Evolutionary conservation across 2,329 filamentous ascomycete genomes (phyloP), one percentile per base, ranked within the genome.

Genomic region (Blastomyces parvus): DNA sequence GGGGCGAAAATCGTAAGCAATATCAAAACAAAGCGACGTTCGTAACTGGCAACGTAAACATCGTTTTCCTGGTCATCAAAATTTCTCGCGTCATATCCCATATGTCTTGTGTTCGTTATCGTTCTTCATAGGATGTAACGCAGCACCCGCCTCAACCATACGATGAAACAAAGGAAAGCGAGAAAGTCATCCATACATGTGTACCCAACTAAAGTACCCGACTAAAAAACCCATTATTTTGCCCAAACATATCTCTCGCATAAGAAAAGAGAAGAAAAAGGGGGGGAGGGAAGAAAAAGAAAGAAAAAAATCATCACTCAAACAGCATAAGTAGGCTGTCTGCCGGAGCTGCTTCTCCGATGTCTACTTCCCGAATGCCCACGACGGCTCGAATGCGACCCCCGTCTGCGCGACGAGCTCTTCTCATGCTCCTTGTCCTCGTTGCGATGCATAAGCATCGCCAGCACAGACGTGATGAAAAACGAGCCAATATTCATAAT

Each of bases 401-500:
- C 67, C 30, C 68, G 62, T 19, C 69, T 67, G 63, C 70, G 68
- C 61, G 71, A 65, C 44, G 70, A 76, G 33, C 70, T 69, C 1
- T 72, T 76, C 70, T 79, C 77, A 68, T 76, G 77, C 13, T 76
- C 74, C 19, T 72, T 70, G 5, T 72, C 70, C 61, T 72, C 69
- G 33, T 70, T 67, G 36, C 71, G 64, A 42, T 79, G 75, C 63
- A 81, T 70, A 61, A 78, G 77, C 56, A 79, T 67, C 19, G 91
- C 90, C 53, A 94, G 80, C 36, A 93, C 77, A 60, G 85, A 83
- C 3, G 90, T 94, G 72, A 88, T 80, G 74, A 88, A 87, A 78
- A 96, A 96, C 73, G 92, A 87, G 67, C 94, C 79, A 68, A 81
- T 80, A 74, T 94, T 90, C 83, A 97, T 95, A 74, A 97, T 97